Percentiles rank a stretch among this genome's conserved stretches.
phyloP scores from a whole-genome alignment of 2,329 filamentous ascomycete species.

The Pseudogymnoascus sp. region DNA sequence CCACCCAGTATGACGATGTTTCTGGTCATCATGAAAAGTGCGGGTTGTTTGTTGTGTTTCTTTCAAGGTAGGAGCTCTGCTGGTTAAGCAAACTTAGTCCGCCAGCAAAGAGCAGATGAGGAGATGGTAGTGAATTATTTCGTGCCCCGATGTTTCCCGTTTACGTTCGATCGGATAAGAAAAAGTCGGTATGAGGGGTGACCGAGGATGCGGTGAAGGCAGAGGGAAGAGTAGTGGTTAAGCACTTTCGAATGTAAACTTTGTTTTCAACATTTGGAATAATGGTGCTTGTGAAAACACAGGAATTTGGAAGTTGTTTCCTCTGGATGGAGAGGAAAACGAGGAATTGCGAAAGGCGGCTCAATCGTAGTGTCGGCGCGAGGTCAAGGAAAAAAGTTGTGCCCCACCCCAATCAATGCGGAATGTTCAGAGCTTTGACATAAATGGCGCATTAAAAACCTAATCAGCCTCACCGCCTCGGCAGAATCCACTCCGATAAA shows the following conservation, averaged over 20 bases:
- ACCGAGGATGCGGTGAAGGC: slow-evolving; percentile 4
- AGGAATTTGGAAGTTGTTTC: background rate
- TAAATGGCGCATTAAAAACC: slow-evolving; percentile 8
- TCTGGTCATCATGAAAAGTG: slow-evolving; percentile 60
- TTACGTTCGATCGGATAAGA: slow-evolving; percentile 4
- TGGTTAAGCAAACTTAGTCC: background rate
- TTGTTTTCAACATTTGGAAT: slow-evolving; percentile 8
- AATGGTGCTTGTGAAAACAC: slow-evolving; percentile 8
- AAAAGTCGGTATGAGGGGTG: slow-evolving; percentile 2
- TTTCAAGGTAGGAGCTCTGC: background rate
- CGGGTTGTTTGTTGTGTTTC: background rate
- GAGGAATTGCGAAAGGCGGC: slow-evolving; percentile 9
- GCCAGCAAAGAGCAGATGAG: background rate
- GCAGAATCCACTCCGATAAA: slow-evolving; percentile 5
- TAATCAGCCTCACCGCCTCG: slow-evolving; percentile 4
- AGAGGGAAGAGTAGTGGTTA: slow-evolving; percentile 8
- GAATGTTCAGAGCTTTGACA: slow-evolving; percentile 5
- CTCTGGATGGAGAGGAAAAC: background rate
- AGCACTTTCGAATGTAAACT: slow-evolving; percentile 10
- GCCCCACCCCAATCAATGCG: slow-evolving; percentile 6
- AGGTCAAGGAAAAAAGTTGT: slow-evolving; percentile 8
- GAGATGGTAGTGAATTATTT: background rate
- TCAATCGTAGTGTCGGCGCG: slow-evolving; percentile 6
- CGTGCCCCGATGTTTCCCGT: slow-evolving; percentile 6
- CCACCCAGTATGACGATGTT: slow-evolving; percentile 92